Evolutionary conservation across 129 eudicot genomes (phyloP).

Genomic region (Helichrysum umbraculigerum): DNA sequence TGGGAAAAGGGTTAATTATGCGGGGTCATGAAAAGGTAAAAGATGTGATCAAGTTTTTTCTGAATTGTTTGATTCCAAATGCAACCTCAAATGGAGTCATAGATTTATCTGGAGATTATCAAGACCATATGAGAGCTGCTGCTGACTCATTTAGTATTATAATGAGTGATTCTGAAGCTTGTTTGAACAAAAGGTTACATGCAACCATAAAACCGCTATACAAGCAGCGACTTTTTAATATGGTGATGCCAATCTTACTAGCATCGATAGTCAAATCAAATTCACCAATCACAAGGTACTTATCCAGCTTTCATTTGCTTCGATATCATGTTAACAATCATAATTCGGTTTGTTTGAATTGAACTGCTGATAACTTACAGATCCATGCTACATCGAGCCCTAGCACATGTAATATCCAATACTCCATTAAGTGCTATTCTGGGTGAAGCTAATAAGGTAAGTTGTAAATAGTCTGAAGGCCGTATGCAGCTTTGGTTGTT

Average conservation of each 20-base stretch:
- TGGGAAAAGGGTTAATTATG: slow-evolving; percentile 92
- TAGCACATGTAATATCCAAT: slow-evolving; percentile 71
- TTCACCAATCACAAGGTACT: slow-evolving; percentile 53
- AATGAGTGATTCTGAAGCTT: slow-evolving; percentile 78
- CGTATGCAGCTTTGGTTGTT: background rate
- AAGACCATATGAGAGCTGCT: slow-evolving; percentile 49
- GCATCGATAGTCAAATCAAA: slow-evolving; percentile 52
- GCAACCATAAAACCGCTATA: slow-evolving; percentile 73
- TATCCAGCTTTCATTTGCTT: background rate
- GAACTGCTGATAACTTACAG: slow-evolving; percentile 36
- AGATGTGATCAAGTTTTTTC: slow-evolving; percentile 58
- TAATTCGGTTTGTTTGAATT: background rate
- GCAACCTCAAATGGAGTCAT: slow-evolving; percentile 21
- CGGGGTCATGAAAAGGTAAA: slow-evolving; percentile 87
- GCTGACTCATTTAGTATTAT: slow-evolving; percentile 82
- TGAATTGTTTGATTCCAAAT: slow-evolving; percentile 47
- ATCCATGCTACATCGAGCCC: slow-evolving; percentile 73
- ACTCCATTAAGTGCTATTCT: slow-evolving; percentile 70
- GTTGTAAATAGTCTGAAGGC: background rate
- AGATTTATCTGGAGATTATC: slow-evolving; percentile 28
- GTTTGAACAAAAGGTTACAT: slow-evolving; percentile 73
- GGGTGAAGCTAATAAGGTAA: slow-evolving; percentile 79
- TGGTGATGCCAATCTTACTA: slow-evolving; percentile 59
- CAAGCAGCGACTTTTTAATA: slow-evolving; percentile 85
- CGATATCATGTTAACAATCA: background rate